Percentiles rank a stretch among this genome's conserved stretches.
phyloP scores from a whole-genome alignment of 148 eudicot species.

The Silene uniflora region DNA sequence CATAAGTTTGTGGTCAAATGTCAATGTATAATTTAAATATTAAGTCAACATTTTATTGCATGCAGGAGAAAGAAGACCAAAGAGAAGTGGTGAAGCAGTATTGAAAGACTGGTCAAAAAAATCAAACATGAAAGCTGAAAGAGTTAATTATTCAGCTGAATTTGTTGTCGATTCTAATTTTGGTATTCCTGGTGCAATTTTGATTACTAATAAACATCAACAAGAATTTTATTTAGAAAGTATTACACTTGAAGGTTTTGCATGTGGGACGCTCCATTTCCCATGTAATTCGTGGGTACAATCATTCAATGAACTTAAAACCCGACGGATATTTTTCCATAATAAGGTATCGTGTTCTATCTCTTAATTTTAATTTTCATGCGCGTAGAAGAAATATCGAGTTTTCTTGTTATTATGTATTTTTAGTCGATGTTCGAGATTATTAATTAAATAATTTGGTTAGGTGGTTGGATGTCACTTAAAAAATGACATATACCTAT shows the following conservation, averaged over 20 bases:
- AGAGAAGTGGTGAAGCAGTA: slow-evolving; percentile 65
- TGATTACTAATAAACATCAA: slow-evolving; percentile 72
- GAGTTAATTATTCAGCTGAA: slow-evolving; percentile 79
- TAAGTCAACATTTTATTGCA: not conserved
- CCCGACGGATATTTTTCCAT: slow-evolving; percentile 65
- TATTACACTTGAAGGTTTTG: slow-evolving; percentile 85
- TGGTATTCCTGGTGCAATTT: slow-evolving; percentile 82
- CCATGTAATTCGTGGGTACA: slow-evolving; percentile 96
- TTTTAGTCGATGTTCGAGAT: not conserved
- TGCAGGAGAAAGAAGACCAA: slow-evolving; percentile 63
- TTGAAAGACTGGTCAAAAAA: slow-evolving; percentile 90
- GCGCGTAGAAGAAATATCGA: not conserved
- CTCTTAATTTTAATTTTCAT: not conserved
- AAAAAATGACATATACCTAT: slow-evolving; percentile 5
- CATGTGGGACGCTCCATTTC: slow-evolving; percentile 83
- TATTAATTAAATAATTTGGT: not conserved
- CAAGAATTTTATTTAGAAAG: slow-evolving; percentile 78
- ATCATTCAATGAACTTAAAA: slow-evolving; percentile 65
- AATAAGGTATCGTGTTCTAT: slow-evolving; percentile 54
- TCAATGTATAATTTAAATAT: not conserved
- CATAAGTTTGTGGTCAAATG: not conserved
- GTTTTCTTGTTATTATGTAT: not conserved
- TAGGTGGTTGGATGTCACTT: slow-evolving; percentile 2
- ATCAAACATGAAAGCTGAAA: slow-evolving; percentile 71
- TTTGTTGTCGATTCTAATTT: slow-evolving; percentile 73